Percentiles rank a stretch among this genome's conserved stretches.
These are phyloP conservation scores for Herpetomonas tarakana DNA, from an alignment of 208 protist species.

Conservation along the genomic window DNA sequence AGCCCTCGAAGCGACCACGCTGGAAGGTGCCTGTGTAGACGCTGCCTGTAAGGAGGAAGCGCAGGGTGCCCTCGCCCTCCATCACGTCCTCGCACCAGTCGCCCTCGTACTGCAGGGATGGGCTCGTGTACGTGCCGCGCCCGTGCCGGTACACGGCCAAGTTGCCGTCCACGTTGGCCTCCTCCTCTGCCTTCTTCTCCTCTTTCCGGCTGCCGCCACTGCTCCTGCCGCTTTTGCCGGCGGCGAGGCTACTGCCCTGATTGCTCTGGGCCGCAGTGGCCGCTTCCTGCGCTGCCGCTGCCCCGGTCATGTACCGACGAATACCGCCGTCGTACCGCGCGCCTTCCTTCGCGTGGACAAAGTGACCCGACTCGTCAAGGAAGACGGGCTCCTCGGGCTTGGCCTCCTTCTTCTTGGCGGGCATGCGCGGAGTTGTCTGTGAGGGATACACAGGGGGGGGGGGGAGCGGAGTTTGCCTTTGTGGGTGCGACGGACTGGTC, in stretches of 20 bases:
- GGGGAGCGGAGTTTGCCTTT: neutral
- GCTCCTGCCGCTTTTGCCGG: neutral
- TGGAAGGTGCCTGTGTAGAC: slow-evolving; percentile 60
- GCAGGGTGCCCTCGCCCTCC: slow-evolving; percentile 64
- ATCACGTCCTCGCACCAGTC: slow-evolving; percentile 85
- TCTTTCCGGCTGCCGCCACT: neutral
- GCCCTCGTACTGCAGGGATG: slow-evolving; percentile 69
- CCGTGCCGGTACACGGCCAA: slow-evolving; percentile 56
- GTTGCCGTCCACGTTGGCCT: slow-evolving; percentile 2
- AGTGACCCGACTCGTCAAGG: slow-evolving; percentile 68
- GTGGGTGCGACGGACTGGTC: too few species aligned
- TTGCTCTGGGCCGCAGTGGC: neutral
- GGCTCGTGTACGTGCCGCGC: slow-evolving; percentile 65
- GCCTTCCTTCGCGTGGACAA: slow-evolving; percentile 58
- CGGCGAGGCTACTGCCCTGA: slow-evolving; percentile 1
- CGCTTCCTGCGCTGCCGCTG: slow-evolving; percentile 1
- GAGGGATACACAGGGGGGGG: neutral
- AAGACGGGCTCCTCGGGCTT: slow-evolving; percentile 76
- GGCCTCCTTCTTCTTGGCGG: slow-evolving; percentile 67
- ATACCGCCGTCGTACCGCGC: slow-evolving; percentile 65
- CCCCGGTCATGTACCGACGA: slow-evolving; percentile 28
- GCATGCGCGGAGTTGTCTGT: slow-evolving; percentile 29
- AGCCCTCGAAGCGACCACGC: slow-evolving; percentile 68
- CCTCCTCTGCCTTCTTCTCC: neutral
- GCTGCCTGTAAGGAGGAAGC: slow-evolving; percentile 48